Percentiles rank a stretch among this genome's conserved stretches.
phyloP scores from a whole-genome alignment of 2,329 filamentous ascomycete genomes.

The Xylaria polymorpha region DNA sequence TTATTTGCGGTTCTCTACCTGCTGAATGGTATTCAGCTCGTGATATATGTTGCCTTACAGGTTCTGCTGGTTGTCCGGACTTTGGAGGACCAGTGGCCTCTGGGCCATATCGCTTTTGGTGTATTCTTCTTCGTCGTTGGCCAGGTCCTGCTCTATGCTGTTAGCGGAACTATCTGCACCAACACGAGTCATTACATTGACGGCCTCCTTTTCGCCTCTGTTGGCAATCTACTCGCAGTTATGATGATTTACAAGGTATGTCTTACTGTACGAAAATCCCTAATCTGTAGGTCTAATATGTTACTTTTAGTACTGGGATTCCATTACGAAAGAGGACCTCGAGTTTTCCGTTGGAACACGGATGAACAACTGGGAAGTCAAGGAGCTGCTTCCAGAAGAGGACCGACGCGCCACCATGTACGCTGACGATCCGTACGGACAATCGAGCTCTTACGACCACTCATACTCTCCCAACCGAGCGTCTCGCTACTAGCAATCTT shows the following conservation, averaged over 20 bases:
- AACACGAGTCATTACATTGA: slow-evolving; percentile 92
- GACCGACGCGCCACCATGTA: slow-evolving; percentile 80
- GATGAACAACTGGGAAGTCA: slow-evolving; percentile 98
- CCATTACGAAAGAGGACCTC: slow-evolving; percentile 96
- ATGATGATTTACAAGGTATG: slow-evolving; percentile 99
- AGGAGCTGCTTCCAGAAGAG: slow-evolving; percentile 86
- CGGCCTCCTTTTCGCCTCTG: slow-evolving; percentile 91
- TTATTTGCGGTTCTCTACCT: slow-evolving; percentile 94
- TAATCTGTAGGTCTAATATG: slow-evolving; percentile 47
- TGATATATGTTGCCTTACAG: slow-evolving; percentile 89
- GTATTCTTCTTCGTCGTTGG: slow-evolving; percentile 91
- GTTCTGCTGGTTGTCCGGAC: slow-evolving; percentile 89
- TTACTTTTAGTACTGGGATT: slow-evolving; percentile 88
- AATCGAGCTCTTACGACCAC: slow-evolving; percentile 59
- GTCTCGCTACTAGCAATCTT: slow-evolving; percentile 50
- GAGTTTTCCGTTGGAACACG: slow-evolving; percentile 97
- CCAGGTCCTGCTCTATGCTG: slow-evolving; percentile 91
- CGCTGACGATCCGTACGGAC: slow-evolving; percentile 71
- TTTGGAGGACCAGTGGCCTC: slow-evolving; percentile 92
- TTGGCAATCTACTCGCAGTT: slow-evolving; percentile 91
- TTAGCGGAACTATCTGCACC: slow-evolving; percentile 86
- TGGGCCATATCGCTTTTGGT: slow-evolving; percentile 91
- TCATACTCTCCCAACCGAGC: slow-evolving; percentile 57
- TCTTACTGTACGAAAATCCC: slow-evolving; percentile 17
- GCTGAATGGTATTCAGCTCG: slow-evolving; percentile 85